These are phyloP conservation scores for Ilyonectria sp. DNA, from an alignment of 2,329 filamentous ascomycete species.

Conservation along the genomic window DNA sequence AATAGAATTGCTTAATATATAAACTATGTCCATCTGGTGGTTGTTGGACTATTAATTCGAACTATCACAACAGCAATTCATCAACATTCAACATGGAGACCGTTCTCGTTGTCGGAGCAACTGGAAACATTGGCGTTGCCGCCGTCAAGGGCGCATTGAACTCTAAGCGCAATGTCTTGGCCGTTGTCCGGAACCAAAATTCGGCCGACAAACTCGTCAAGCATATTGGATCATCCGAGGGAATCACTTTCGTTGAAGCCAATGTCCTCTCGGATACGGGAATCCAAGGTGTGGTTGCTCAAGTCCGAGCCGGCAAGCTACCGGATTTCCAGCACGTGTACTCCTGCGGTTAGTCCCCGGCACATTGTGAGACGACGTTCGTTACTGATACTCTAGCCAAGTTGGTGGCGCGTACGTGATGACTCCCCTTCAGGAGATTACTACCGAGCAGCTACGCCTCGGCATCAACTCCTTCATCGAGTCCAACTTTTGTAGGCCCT, in stretches of 20 bases:
- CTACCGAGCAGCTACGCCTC: too few relatives aligned
- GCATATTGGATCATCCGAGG: background rate
- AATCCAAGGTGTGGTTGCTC: conserved; percentile 53
- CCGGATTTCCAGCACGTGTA: conserved; percentile 58
- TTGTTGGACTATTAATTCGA: too few relatives aligned
- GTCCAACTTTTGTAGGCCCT: conserved; percentile 49
- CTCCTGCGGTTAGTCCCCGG: conserved; percentile 42
- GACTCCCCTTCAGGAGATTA: too few relatives aligned
- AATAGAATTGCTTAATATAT: too few relatives aligned
- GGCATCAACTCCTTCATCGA: conserved; percentile 37
- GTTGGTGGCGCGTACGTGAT: conserved; percentile 9
- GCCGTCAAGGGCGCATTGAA: conserved; percentile 50
- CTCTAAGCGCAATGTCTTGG: conserved; percentile 51
- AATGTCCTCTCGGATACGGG: conserved; percentile 47
- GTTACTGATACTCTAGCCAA: too few relatives aligned
- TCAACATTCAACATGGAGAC: conserved; percentile 42
- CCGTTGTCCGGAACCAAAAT: conserved; percentile 54
- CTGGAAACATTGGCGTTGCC: conserved; percentile 56
- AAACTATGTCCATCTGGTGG: too few relatives aligned
- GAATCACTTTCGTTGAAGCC: background rate
- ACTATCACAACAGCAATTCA: too few relatives aligned
- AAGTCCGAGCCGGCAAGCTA: conserved; percentile 51
- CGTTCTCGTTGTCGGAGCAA: conserved; percentile 56
- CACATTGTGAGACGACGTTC: too few relatives aligned
- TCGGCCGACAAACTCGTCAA: background rate